These are phyloP conservation scores for Hypocreales sp. DNA, from an alignment of 2,329 filamentous ascomycete species.

Conservation along the genomic window DNA sequence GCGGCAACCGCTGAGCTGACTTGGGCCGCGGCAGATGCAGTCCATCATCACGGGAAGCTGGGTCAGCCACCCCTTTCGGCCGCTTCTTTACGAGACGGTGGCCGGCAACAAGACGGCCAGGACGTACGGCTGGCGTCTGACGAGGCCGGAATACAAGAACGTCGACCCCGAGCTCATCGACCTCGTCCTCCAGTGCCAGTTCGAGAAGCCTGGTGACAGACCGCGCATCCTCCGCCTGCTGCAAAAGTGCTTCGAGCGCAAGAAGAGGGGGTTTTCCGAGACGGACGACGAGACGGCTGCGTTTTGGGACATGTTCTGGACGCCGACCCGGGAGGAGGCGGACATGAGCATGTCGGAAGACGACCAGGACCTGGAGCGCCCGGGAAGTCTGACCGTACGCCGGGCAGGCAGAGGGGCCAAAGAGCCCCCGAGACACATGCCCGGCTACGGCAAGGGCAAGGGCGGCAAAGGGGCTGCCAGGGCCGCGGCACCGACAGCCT, in stretches of 20 bases:
- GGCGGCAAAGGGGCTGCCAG: too few species aligned
- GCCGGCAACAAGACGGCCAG: too few species aligned
- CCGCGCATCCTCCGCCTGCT: constrained; percentile 10
- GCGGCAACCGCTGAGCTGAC: too few species aligned
- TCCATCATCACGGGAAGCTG: constrained; percentile 8
- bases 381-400: too few species aligned
- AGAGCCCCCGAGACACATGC: too few species aligned
- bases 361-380: too few species aligned
- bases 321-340: neutral
- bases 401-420: too few species aligned
- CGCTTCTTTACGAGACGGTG: constrained; percentile 1
- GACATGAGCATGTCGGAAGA: too few species aligned
- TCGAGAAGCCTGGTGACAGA: constrained; percentile 10
- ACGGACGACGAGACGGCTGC: constrained; percentile 3
- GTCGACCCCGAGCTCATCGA: constrained; percentile 10
- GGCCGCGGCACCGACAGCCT: too few species aligned
- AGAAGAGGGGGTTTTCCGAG: constrained; percentile 6
- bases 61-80: constrained; percentile 3
- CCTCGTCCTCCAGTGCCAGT: constrained; percentile 10
- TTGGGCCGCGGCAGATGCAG: constrained; percentile 12
- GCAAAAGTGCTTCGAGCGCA: constrained; percentile 6
- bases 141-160: neutral
- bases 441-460: too few species aligned
- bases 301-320: constrained; percentile 9
- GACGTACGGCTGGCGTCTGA: constrained; percentile 10